Conservation (phyloP, 495 filamentous ascomycete species). For the Pseudomonodictys pantanalensis region DNA sequence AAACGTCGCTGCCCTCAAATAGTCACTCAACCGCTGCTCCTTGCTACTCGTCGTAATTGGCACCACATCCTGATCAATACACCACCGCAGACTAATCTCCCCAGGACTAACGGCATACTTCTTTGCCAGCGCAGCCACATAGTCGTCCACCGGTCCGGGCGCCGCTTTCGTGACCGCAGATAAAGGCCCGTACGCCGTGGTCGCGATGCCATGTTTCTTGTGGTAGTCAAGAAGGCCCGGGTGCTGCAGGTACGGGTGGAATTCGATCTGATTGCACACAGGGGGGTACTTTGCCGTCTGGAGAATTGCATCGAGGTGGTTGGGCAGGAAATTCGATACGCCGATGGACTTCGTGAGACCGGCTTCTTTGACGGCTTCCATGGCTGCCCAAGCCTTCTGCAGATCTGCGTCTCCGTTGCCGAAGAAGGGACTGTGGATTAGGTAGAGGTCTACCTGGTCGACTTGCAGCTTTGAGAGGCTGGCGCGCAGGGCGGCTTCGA, state of each 20-base stretch:
- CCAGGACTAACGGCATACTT: slow-evolving; percentile 75
- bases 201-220: slow-evolving; percentile 64
- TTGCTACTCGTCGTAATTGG: slow-evolving; percentile 73
- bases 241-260: slow-evolving; percentile 83
- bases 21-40: slow-evolving; percentile 64
- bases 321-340: slow-evolving; percentile 74
- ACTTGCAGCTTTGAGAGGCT: slow-evolving; percentile 74
- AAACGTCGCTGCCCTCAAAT: slow-evolving; percentile 62
- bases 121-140: slow-evolving; percentile 57
- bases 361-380: slow-evolving; percentile 69
- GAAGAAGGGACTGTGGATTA: slow-evolving; percentile 76
- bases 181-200: slow-evolving; percentile 67
- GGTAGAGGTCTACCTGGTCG: slow-evolving; percentile 76
- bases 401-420: slow-evolving; percentile 60
- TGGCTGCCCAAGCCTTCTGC: slow-evolving; percentile 68
- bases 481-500: slow-evolving; percentile 60
- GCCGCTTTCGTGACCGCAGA: slow-evolving; percentile 61
- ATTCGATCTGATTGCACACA: slow-evolving; percentile 84
- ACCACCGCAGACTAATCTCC: slow-evolving; percentile 74
- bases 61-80: slow-evolving; percentile 74
- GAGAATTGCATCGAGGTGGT: slow-evolving; percentile 66
- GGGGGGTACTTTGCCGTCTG: slow-evolving; percentile 63
- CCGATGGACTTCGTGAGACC: slow-evolving; percentile 77
- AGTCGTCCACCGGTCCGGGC: slow-evolving; percentile 65
- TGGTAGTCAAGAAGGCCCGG: slow-evolving; percentile 62